Percentiles rank a stretch among this genome's conserved stretches.
Evolutionary conservation across 108 stramenopile genomes (phyloP).

Genomic region (Skeletonema menzelii): DNA sequence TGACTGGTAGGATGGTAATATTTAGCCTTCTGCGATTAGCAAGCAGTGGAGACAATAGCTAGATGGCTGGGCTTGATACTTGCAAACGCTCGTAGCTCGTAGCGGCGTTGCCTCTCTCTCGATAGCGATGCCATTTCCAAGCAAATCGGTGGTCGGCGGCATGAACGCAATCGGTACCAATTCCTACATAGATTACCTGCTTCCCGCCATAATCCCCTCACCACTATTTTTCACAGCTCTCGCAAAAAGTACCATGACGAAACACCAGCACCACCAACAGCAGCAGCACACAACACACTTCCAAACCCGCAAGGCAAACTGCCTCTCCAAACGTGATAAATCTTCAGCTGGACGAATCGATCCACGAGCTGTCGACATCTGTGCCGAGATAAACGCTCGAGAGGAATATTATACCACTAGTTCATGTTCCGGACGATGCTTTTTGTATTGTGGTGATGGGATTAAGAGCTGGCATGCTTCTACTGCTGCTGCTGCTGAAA

Average conservation of each 20-base stretch:
- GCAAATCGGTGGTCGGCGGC: no score
- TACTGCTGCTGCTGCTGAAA: neutral
- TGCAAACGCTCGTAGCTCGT: no score
- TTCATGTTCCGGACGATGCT: constrained; percentile 80
- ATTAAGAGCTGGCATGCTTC: constrained; percentile 61
- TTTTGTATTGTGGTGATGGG: constrained; percentile 81
- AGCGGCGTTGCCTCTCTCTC: no score
- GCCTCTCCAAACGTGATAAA: constrained; percentile 83
- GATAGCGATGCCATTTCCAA: no score
- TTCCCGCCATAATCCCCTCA: neutral
- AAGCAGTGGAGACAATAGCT: no score
- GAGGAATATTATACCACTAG: constrained; percentile 72
- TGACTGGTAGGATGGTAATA: no score
- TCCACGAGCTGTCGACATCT: constrained; percentile 80
- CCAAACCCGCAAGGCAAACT: constrained; percentile 67
- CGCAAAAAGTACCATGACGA: neutral
- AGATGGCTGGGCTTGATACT: no score
- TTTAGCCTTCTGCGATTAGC: no score
- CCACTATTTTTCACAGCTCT: neutral
- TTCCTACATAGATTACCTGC: no score
- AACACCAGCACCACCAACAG: neutral
- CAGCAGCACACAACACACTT: constrained; percentile 49
- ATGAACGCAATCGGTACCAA: neutral
- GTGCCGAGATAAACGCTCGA: constrained; percentile 70
- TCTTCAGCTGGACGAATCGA: constrained; percentile 85